phyloP scores from a whole-genome alignment of 176 grass and related monocot species.

The barley (Hordeum vulgare) region DNA sequence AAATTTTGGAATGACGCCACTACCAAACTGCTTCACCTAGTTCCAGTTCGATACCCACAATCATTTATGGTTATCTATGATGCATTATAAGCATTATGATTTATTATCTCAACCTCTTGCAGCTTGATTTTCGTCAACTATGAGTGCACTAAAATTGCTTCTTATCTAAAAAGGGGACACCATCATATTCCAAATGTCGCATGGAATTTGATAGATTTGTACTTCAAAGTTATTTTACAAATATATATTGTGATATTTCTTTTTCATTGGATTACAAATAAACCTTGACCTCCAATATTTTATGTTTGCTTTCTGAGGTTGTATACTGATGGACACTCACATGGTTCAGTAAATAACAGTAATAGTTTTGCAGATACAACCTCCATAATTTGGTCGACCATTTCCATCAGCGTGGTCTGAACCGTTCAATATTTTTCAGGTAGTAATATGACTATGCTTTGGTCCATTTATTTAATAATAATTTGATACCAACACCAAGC shows the following conservation, averaged over 20 bases:
- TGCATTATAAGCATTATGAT: neutral
- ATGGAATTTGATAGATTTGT: neutral
- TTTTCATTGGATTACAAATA: neutral
- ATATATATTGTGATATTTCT: neutral
- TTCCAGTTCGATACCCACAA: neutral
- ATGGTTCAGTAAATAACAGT: neutral
- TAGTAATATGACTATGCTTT: constrained; percentile 28
- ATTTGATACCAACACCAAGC: neutral
- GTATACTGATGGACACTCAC: neutral
- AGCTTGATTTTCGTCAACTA: neutral
- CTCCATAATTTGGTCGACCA: constrained; percentile 80
- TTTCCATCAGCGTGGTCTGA: constrained; percentile 79
- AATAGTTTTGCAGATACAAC: constrained; percentile 59
- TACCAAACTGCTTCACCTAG: neutral
- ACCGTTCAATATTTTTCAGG: constrained; percentile 87
- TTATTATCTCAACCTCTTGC: neutral
- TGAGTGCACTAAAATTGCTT: neutral
- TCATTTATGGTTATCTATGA: neutral
- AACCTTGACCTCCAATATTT: neutral
- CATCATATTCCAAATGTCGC: neutral
- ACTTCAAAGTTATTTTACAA: neutral
- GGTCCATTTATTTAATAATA: neutral
- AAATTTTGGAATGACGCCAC: neutral
- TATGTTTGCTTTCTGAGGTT: neutral
- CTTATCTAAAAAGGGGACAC: neutral